A percentile compares a stretch with the other conserved stretches of the same genome.
Evolutionary conservation across 2,329 filamentous ascomycete genomes (phyloP).

Genomic region (Zymoseptoria passerinii): DNA sequence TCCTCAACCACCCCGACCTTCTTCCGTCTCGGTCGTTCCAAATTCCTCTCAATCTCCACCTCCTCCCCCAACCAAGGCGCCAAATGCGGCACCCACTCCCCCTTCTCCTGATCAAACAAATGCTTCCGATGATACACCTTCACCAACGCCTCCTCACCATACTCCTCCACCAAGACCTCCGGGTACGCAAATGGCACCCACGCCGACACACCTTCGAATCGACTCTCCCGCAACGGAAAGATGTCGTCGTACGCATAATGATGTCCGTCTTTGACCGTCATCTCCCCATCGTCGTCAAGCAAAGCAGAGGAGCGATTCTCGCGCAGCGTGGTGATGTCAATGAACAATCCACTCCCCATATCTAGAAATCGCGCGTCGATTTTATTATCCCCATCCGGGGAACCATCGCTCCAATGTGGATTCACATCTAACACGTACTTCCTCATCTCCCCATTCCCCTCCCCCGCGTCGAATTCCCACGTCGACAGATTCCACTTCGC

Average conservation of each 20-base stretch:
- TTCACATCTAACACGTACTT: slow-evolving; percentile 53
- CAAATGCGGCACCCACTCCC: slow-evolving; percentile 24
- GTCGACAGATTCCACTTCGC: slow-evolving; percentile 56
- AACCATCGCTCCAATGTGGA: slow-evolving; percentile 44
- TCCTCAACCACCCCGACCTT: background rate
- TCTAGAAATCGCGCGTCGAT: slow-evolving; percentile 58
- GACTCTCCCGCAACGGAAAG: slow-evolving; percentile 48
- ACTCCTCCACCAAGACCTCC: slow-evolving; percentile 47
- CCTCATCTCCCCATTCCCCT: slow-evolving; percentile 12
- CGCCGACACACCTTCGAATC: slow-evolving; percentile 46
- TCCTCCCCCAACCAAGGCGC: background rate
- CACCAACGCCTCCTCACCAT: slow-evolving; percentile 43
- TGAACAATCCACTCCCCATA: slow-evolving; percentile 50
- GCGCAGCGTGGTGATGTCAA: slow-evolving; percentile 53
- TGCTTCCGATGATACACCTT: slow-evolving; percentile 40
- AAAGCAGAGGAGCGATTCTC: slow-evolving; percentile 33
- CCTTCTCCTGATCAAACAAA: slow-evolving; percentile 30
- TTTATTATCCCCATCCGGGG: slow-evolving; percentile 43
- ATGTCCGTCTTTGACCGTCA: slow-evolving; percentile 53
- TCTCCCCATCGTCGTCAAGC: slow-evolving; percentile 33
- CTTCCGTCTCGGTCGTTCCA: background rate
- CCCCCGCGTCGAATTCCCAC: slow-evolving; percentile 34
- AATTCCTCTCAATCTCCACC: background rate
- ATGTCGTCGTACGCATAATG: slow-evolving; percentile 46
- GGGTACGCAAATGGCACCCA: slow-evolving; percentile 51